Evolutionary conservation across 2,329 filamentous ascomycete species (phyloP).

Genomic region (Venturia carpophila): DNA sequence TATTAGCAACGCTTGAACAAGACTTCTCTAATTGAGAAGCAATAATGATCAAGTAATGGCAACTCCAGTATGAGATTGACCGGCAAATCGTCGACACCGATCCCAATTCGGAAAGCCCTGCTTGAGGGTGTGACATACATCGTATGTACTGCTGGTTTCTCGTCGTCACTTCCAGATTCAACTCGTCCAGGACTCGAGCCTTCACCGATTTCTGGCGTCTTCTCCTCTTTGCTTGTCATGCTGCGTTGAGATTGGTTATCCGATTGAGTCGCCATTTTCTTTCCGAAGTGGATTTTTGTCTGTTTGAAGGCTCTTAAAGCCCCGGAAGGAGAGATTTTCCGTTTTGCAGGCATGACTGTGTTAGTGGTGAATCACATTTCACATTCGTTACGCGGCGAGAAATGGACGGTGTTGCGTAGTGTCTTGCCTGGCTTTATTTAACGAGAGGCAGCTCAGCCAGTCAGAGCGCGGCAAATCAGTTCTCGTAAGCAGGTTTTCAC

Average conservation of each 20-base stretch:
- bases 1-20: not conserved
- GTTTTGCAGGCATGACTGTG: slow-evolving; percentile 10
- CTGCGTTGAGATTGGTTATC: not conserved
- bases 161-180: not conserved
- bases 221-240: not conserved
- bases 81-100: no score
- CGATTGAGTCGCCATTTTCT: not conserved
- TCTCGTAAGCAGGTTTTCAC: not conserved
- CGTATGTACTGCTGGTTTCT: not conserved
- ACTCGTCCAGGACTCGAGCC: not conserved
- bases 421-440: not conserved
- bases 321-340: not conserved
- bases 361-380: not conserved
- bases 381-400: not conserved
- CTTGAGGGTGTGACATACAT: not conserved
- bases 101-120: no score
- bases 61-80: no score
- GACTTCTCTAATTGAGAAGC: no score
- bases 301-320: slow-evolving; percentile 11
- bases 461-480: not conserved
- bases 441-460: not conserved
- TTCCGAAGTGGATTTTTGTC: slow-evolving; percentile 12
- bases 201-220: not conserved
- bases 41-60: no score
- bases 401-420: not conserved